phyloP scores from a whole-genome alignment of 306 rosid genomes.

The Parietaria judaica region DNA sequence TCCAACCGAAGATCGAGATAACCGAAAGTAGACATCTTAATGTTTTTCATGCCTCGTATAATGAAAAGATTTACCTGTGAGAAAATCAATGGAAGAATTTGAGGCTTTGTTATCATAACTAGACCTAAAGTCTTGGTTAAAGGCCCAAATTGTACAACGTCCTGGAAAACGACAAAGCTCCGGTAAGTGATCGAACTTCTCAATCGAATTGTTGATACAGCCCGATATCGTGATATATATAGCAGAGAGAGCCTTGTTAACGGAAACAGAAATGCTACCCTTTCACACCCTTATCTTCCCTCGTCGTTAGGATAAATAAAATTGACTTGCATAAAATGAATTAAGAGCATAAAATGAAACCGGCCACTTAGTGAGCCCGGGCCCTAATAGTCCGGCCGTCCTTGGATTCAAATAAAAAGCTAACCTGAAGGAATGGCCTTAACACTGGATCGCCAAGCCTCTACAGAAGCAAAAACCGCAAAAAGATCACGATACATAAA shows the following conservation, averaged over 20 bases:
- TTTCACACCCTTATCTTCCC: no score
- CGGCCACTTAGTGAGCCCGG: background rate
- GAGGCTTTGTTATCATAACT: constrained; percentile 82
- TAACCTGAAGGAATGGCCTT: constrained; percentile 89
- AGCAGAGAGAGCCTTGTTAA: no score
- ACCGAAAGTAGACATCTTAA: no score
- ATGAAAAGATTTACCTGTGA: constrained; percentile 50
- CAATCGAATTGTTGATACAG: background rate
- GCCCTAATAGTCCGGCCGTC: no score
- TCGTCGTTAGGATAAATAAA: no score
- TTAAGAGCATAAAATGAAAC: background rate
- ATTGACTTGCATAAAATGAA: no score
- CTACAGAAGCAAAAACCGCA: constrained; percentile 30
- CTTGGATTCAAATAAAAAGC: background rate
- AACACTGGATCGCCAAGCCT: constrained; percentile 91
- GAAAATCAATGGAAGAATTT: constrained; percentile 81
- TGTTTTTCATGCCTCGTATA: no score
- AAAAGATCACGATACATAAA: constrained; percentile 4
- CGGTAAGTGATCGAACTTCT: background rate
- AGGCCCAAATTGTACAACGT: constrained; percentile 90
- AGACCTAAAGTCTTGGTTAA: constrained; percentile 84
- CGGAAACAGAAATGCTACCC: no score
- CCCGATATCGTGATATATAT: no score
- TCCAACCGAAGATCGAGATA: no score
- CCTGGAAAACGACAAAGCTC: constrained; percentile 37